A percentile compares a stretch with the other conserved stretches of the same genome.
phyloP scores from a whole-genome alignment of 352 stramenopile species.

The Globisporangium radiosum region DNA sequence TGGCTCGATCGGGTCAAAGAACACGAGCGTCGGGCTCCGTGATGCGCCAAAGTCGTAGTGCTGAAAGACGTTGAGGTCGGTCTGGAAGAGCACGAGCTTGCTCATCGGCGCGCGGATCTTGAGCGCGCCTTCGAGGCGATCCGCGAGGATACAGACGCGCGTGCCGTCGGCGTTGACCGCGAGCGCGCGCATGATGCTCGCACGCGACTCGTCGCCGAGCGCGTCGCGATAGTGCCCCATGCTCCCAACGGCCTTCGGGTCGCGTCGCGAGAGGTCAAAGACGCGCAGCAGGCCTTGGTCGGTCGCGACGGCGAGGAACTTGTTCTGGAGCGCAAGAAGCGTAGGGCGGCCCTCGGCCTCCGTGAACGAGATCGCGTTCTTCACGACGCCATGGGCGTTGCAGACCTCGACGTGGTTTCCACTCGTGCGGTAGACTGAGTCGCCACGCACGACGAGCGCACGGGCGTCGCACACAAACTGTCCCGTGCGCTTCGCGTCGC shows the following conservation, averaged over 20 bases:
- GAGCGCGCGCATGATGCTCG: slow-evolving; percentile 56
- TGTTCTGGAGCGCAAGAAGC: slow-evolving; percentile 84
- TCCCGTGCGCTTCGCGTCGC: slow-evolving; percentile 40
- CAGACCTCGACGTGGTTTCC: slow-evolving; percentile 85
- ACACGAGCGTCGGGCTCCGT: slow-evolving; percentile 71
- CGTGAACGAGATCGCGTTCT: slow-evolving; percentile 87
- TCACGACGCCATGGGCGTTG: slow-evolving; percentile 84
- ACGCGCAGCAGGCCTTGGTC: slow-evolving; percentile 80
- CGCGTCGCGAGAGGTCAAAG: slow-evolving; percentile 79
- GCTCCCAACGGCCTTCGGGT: slow-evolving; percentile 84
- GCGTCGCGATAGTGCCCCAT: slow-evolving; percentile 69
- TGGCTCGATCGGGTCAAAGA: slow-evolving; percentile 88
- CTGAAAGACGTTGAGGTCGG: slow-evolving; percentile 85
- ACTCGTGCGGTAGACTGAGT: slow-evolving; percentile 84
- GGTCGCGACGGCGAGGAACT: slow-evolving; percentile 88
- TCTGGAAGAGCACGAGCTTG: slow-evolving; percentile 89
- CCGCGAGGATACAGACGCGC: slow-evolving; percentile 82
- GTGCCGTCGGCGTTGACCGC: slow-evolving; percentile 87
- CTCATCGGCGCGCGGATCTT: slow-evolving; percentile 81
- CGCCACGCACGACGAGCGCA: slow-evolving; percentile 70
- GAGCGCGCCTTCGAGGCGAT: slow-evolving; percentile 67
- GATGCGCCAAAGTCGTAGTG: slow-evolving; percentile 84
- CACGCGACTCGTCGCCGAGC: slow-evolving; percentile 48
- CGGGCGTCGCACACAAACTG: slow-evolving; percentile 74
- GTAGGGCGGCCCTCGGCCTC: slow-evolving; percentile 82